Percentiles rank a stretch among this genome's conserved stretches.
Evolutionary conservation across 176 grass and related monocot genomes (phyloP).

Genomic region (Carex parvula): DNA sequence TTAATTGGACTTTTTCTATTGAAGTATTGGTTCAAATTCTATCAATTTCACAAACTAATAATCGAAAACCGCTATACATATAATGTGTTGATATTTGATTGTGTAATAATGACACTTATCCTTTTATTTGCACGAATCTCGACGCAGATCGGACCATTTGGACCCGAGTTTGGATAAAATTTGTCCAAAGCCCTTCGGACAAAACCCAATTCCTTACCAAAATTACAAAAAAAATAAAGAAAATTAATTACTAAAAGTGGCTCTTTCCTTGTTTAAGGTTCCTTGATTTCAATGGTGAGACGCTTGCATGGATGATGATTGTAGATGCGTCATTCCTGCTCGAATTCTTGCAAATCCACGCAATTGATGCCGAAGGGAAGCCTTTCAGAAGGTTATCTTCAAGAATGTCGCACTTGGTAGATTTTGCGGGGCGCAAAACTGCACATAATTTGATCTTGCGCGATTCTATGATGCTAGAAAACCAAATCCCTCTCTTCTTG

Average conservation of each 20-base stretch:
- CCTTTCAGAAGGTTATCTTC: constrained; percentile 44
- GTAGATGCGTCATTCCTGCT: constrained; percentile 80
- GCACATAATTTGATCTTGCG: constrained; percentile 53
- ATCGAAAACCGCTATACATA: background rate
- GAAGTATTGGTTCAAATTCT: background rate
- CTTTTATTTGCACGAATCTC: too few relatives aligned
- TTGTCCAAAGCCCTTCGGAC: too few relatives aligned
- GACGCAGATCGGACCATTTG: too few relatives aligned
- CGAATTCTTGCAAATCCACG: constrained; percentile 74
- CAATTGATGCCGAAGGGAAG: constrained; percentile 10
- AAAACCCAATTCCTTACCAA: too few relatives aligned
- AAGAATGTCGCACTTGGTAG: constrained; percentile 68
- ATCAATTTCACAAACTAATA: background rate
- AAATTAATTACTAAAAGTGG: background rate
- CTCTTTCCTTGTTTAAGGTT: constrained; percentile 30
- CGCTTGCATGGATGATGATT: constrained; percentile 87
- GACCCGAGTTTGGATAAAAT: too few relatives aligned
- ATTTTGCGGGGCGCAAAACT: constrained; percentile 65
- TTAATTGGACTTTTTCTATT: too few relatives aligned
- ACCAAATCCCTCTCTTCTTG: constrained; percentile 72
- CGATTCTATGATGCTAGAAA: constrained; percentile 89
- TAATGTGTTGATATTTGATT: background rate
- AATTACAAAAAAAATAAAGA: background rate
- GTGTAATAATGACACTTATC: background rate
- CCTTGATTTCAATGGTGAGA: constrained; percentile 78